These are phyloP conservation scores for Rhodomyrtus tomentosa DNA, from an alignment of 345 rosid genomes.

Conservation along the genomic window DNA sequence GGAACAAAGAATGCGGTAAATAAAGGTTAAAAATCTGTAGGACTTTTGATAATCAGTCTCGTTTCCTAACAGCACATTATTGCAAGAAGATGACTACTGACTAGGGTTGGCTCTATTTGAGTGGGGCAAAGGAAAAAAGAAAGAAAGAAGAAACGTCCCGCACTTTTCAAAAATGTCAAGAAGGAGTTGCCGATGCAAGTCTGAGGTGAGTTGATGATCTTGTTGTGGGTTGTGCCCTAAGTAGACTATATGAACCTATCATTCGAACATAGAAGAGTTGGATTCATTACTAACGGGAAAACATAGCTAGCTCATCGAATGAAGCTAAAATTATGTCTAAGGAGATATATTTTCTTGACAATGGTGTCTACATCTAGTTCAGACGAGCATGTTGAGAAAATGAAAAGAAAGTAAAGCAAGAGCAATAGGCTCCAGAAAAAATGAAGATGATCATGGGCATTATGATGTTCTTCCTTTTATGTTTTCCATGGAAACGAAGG, in stretches of 20 bases:
- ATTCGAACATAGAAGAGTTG: background rate
- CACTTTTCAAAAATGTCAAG: slow-evolving; percentile 44
- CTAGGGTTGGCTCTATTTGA: background rate
- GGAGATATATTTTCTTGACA: too few species aligned
- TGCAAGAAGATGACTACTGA: background rate
- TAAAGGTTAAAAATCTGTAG: background rate
- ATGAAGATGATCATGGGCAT: too few species aligned
- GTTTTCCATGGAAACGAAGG: too few species aligned
- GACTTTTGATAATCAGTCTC: too few species aligned
- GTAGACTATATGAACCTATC: slow-evolving; percentile 63
- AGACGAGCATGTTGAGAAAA: too few species aligned
- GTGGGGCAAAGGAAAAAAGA: background rate
- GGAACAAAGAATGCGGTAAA: background rate
- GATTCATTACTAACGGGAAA: background rate
- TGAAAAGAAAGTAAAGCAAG: too few species aligned
- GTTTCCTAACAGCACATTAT: background rate
- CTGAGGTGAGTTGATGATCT: slow-evolving; percentile 23
- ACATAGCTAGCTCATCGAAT: background rate
- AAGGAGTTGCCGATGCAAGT: slow-evolving; percentile 41
- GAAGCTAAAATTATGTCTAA: background rate
- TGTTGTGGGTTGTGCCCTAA: slow-evolving; percentile 28
- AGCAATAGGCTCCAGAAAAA: too few species aligned
- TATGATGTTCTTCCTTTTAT: too few species aligned
- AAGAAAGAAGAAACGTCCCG: background rate
- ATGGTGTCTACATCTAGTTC: too few species aligned